Evolutionary conservation across 768 basidiomycete species (phyloP).

Genomic region (Clavulina sp.): DNA sequence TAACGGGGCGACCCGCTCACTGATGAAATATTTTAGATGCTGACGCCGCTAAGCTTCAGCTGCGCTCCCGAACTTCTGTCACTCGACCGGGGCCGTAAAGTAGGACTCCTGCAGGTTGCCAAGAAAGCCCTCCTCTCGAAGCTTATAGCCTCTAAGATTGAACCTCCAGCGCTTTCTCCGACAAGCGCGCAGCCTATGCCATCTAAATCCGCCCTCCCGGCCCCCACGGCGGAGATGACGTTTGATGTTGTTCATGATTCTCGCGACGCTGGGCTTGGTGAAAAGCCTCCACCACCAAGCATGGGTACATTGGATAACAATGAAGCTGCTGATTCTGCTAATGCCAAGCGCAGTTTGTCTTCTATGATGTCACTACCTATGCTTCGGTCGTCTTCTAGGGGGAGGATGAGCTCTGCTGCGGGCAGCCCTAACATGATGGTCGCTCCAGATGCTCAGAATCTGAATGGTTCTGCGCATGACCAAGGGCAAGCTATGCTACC

Average conservation of each 20-base stretch:
- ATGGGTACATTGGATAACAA: background rate
- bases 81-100: conserved; percentile 44
- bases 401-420: no score
- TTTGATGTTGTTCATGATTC: background rate
- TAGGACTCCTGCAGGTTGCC: conserved; percentile 51
- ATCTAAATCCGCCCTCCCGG: background rate
- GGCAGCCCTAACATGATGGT: no score
- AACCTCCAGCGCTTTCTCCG: no score
- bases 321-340: background rate
- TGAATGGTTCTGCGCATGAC: no score
- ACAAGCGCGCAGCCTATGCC: no score
- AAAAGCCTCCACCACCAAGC: background rate
- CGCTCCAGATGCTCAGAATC: no score
- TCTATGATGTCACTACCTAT: no score
- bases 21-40: conserved; percentile 14
- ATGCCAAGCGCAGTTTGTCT: background rate
- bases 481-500: no score
- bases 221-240: background rate
- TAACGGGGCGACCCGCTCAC: background rate
- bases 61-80: conserved; percentile 54
- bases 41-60: conserved; percentile 57
- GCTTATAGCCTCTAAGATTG: conserved; percentile 39
- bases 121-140: conserved; percentile 54
- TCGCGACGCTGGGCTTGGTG: background rate
- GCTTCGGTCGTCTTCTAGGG: no score